Conservation (phyloP, 1,139 yeast genomes). For the Kazachstania sp. region DNA sequence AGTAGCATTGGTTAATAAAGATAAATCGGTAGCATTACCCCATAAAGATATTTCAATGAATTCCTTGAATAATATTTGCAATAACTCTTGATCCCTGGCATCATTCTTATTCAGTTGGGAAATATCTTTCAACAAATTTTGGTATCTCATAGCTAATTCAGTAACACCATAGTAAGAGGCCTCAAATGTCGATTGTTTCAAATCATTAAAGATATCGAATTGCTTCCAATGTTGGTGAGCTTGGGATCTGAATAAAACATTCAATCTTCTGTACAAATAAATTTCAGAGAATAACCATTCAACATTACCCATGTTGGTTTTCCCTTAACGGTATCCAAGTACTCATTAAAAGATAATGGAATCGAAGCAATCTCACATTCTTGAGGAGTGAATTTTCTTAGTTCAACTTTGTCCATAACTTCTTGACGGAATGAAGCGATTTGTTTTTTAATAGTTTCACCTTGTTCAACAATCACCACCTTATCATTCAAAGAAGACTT, state of each 20-base stretch:
- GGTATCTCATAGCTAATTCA: slow-evolving; percentile 70
- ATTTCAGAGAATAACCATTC: slow-evolving; percentile 92
- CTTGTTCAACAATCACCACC: slow-evolving; percentile 20
- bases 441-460: slow-evolving; percentile 18
- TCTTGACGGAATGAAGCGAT: slow-evolving; percentile 32
- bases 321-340: slow-evolving; percentile 29
- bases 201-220: slow-evolving; percentile 57
- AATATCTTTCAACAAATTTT: slow-evolving; percentile 34
- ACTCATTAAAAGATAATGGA: slow-evolving; percentile 45
- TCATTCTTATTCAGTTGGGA: slow-evolving; percentile 17
- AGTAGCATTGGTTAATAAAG: slow-evolving; percentile 75
- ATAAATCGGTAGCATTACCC: slow-evolving; percentile 97
- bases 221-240: slow-evolving; percentile 32
- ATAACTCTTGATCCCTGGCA: slow-evolving; percentile 37
- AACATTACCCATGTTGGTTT: slow-evolving; percentile 63
- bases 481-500: slow-evolving; percentile 22
- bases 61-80: slow-evolving; percentile 58
- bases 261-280: slow-evolving; percentile 63
- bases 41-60: slow-evolving; percentile 83
- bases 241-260: slow-evolving; percentile 37
- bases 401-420: slow-evolving; percentile 30
- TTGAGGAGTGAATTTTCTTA: slow-evolving; percentile 37
- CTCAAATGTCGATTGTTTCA: slow-evolving; percentile 66
- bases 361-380: slow-evolving; percentile 38
- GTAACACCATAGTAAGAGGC: slow-evolving; percentile 72